Conservation (phyloP, 2,329 filamentous ascomycete species). For the Ustulina deusta region DNA sequence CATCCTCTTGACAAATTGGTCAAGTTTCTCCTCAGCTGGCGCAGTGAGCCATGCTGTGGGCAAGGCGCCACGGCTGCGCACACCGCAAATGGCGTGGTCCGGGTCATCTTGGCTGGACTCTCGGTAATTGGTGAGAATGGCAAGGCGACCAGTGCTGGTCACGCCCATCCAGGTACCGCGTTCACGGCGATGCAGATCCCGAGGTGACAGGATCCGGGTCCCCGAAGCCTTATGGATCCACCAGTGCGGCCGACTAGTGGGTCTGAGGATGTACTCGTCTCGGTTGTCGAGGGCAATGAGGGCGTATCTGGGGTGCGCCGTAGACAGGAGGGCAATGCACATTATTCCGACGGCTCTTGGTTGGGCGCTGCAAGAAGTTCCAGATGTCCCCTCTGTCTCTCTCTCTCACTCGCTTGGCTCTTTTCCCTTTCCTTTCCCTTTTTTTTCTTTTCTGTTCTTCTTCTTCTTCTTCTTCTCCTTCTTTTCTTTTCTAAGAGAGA, state of each 20-base stretch:
- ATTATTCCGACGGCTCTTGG: slow-evolving; percentile 57
- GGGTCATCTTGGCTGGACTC: slow-evolving; percentile 64
- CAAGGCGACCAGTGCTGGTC: slow-evolving; percentile 69
- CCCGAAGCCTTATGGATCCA: slow-evolving; percentile 64
- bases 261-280: slow-evolving; percentile 77
- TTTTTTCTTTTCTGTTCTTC: not conserved
- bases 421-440: not conserved
- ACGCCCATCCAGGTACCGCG: slow-evolving; percentile 76
- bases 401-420: not conserved
- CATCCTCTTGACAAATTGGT: slow-evolving; percentile 64
- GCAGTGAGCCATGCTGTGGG: slow-evolving; percentile 72
- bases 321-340: slow-evolving; percentile 83
- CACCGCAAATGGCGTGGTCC: slow-evolving; percentile 64
- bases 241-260: slow-evolving; percentile 73
- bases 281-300: slow-evolving; percentile 83
- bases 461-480: not conserved
- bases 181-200: slow-evolving; percentile 71
- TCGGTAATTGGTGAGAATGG: slow-evolving; percentile 75
- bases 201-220: slow-evolving; percentile 66
- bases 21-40: slow-evolving; percentile 60
- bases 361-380: slow-evolving; percentile 2
- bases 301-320: slow-evolving; percentile 79
- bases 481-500: not conserved
- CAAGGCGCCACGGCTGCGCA: slow-evolving; percentile 71
- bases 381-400: not conserved